Percentiles rank a stretch among this genome's conserved stretches.
phyloP scores from a whole-genome alignment of 495 filamentous ascomycete genomes.

The Hypoxylon lienhwacheense region DNA sequence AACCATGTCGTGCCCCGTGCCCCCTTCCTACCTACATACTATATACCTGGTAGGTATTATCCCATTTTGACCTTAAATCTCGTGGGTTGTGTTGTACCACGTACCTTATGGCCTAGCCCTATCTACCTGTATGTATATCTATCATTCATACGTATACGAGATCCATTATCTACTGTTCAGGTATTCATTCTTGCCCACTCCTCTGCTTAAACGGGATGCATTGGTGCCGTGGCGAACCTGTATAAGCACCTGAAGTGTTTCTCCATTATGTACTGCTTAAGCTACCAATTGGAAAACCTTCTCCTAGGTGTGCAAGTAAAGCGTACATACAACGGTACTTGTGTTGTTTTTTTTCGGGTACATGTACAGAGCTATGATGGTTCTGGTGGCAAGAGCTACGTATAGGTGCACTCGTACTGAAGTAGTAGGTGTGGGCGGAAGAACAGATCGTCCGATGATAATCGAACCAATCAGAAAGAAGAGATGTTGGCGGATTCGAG shows the following conservation, averaged over 20 bases:
- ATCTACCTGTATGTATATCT: no score
- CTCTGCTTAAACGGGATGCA: slow-evolving; percentile 23
- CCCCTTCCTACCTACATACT: background rate
- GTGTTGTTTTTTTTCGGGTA: slow-evolving; percentile 11
- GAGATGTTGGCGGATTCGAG: slow-evolving; percentile 1
- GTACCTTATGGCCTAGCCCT: no score
- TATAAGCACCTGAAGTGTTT: slow-evolving; percentile 21
- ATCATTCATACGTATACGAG: no score
- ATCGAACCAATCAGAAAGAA: slow-evolving; percentile 21
- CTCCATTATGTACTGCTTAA: slow-evolving; percentile 18
- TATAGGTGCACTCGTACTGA: slow-evolving; percentile 12
- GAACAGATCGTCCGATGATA: slow-evolving; percentile 14
- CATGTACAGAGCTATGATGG: background rate
- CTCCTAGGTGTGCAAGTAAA: slow-evolving; percentile 31
- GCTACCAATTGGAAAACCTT: slow-evolving; percentile 25
- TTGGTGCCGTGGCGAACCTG: slow-evolving; percentile 32
- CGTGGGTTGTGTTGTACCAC: slow-evolving; percentile 8
- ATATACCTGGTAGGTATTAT: no score
- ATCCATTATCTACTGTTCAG: no score
- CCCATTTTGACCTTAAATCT: slow-evolving; percentile 1
- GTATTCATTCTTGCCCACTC: slow-evolving; percentile 22
- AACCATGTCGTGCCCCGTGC: slow-evolving; percentile 7
- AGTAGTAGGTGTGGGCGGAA: slow-evolving; percentile 12
- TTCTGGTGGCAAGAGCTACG: slow-evolving; percentile 3
- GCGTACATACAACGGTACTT: slow-evolving; percentile 1